These are phyloP conservation scores for Botrytis porri DNA, from an alignment of 2,329 filamentous ascomycete species.

Conservation along the genomic window DNA sequence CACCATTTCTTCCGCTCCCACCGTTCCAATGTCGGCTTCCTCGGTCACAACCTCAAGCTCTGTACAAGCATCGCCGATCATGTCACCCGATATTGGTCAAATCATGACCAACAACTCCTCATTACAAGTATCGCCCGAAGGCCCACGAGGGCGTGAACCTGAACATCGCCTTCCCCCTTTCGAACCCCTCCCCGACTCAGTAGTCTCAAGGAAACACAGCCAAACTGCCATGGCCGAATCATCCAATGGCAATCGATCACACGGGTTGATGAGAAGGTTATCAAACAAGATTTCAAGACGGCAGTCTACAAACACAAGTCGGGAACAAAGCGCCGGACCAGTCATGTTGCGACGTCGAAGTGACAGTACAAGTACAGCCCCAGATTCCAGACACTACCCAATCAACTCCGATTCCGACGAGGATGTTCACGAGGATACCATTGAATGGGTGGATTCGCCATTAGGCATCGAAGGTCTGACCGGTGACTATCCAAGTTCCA, in stretches of 20 bases:
- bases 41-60: constrained; percentile 53
- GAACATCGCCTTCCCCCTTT: constrained; percentile 56
- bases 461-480: constrained; percentile 44
- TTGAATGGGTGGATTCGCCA: constrained; percentile 43
- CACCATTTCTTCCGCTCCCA: constrained; percentile 35
- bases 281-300: constrained; percentile 78
- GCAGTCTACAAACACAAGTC: constrained; percentile 70
- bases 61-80: constrained; percentile 54
- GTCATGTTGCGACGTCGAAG: constrained; percentile 77
- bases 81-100: constrained; percentile 51
- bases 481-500: constrained; percentile 49
- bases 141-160: constrained; percentile 52
- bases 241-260: constrained; percentile 54
- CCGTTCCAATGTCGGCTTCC: constrained; percentile 52
- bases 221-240: constrained; percentile 62
- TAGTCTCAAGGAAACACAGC: constrained; percentile 59
- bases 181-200: constrained; percentile 67
- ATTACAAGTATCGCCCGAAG: constrained; percentile 65
- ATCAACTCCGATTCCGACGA: constrained; percentile 54
- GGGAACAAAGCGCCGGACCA: constrained; percentile 86
- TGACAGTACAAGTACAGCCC: constrained; percentile 76
- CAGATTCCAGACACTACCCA: constrained; percentile 46
- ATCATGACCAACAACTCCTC: constrained; percentile 59
- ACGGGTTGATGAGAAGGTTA: constrained; percentile 75
- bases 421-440: constrained; percentile 50